These are phyloP conservation scores for Penicillium riverlandense DNA, from an alignment of 495 filamentous ascomycete species.

Conservation along the genomic window DNA sequence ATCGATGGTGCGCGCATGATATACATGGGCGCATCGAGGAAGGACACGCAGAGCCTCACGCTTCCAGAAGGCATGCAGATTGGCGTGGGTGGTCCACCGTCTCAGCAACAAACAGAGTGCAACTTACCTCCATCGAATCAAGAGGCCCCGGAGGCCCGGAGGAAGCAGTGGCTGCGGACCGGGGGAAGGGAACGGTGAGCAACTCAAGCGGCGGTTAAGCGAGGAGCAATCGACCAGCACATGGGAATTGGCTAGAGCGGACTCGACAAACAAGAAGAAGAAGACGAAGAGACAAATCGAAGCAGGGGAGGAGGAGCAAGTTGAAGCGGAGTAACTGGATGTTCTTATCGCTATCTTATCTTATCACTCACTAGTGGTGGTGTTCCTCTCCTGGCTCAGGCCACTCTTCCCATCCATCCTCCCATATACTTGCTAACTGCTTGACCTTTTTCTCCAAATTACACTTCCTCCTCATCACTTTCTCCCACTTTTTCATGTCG, in stretches of 20 bases:
- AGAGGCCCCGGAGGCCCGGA: background rate
- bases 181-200: background rate
- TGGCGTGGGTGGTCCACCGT: too few species aligned
- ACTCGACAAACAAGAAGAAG: background rate
- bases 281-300: slow-evolving; percentile 1
- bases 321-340: too few species aligned
- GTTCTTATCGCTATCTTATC: too few species aligned
- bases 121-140: background rate
- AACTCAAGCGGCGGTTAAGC: too few species aligned
- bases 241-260: background rate
- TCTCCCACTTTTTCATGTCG: slow-evolving; percentile 45
- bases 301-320: too few species aligned
- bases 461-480: slow-evolving; percentile 36
- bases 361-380: too few species aligned
- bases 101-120: too few species aligned
- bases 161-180: background rate
- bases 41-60: too few species aligned
- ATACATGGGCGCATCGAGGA: too few species aligned
- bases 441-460: slow-evolving; percentile 23
- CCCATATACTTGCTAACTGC: slow-evolving; percentile 36
- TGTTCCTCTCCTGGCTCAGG: slow-evolving; percentile 26
- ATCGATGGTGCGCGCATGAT: too few species aligned
- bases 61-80: too few species aligned
- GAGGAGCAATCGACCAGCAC: background rate
- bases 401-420: slow-evolving; percentile 55